Base-by-base conservation (phyloP, 306 rosid species). In the Begonia masoniana region DNA sequence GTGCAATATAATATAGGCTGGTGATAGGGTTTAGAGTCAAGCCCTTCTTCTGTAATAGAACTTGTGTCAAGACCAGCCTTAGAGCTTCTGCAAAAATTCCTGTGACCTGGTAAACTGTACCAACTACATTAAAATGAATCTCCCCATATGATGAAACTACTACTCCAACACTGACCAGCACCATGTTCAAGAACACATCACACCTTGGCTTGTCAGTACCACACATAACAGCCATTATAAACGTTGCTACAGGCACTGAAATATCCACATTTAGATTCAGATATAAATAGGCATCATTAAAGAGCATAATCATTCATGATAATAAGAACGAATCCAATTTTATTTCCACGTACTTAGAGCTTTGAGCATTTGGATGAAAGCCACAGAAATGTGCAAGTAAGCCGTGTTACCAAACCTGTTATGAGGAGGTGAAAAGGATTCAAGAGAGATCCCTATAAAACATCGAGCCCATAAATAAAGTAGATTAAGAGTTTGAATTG, bases 331-430 rank as follows among this genome's bases (percentile, higher is more conserved):
- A 19, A 2, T 3, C 4, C 31, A 6, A 24, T 43, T 42, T 47
- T 23, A 43, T 45, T n/a, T 45, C 5, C 13, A 45, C 39, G 8
- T 31, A 31, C 39, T 31, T 31, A 31, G 72, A 64, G 97, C 99
- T 69, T 91, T 91, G 62, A 91, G 99, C 99, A 91, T 91, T 78
- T 91, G 99, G 72, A 91, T 91, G 74, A 91, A 91, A 62, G 99
- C 94, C 74, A 92, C 99, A 62, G 99, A 92, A 48, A 92, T 92
- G 72, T 77, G 88, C 77, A 92, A 76, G 76, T 83, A 92, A 41
- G 96, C 96, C 13, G 99, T 86, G 76, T 92, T 92, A 47, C 99
- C 99, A 76, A 92, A 87, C 99, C 99, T 92, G 68, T 48, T 54
- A 45, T n/a, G 49, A 45, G 49, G 15, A 45, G 15, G n/a, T 10